These are phyloP conservation scores for Biscogniauxia sp. DNA, from an alignment of 2,329 filamentous ascomycete species.

Conservation along the genomic window DNA sequence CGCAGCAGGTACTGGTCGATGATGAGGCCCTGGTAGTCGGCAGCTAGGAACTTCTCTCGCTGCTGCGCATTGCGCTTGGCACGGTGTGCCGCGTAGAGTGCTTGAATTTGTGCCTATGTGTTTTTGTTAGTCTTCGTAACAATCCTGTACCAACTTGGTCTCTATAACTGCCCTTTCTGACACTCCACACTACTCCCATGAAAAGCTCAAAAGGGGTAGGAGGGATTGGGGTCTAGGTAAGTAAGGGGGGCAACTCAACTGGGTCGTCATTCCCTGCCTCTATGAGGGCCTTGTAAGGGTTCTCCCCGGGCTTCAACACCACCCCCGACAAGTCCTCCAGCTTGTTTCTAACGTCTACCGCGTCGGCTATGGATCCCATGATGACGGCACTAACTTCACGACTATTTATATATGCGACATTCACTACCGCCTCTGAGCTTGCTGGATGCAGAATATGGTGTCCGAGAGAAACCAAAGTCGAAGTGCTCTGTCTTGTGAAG, in stretches of 20 bases:
- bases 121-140: slow-evolving; percentile 8
- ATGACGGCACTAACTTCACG: not conserved
- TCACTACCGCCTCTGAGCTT: not conserved
- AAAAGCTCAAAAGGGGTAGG: not conserved
- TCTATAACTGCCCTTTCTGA: too few species aligned
- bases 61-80: slow-evolving; percentile 73
- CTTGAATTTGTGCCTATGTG: slow-evolving; percentile 64
- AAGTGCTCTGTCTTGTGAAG: not conserved
- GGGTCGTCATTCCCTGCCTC: slow-evolving; percentile 62
- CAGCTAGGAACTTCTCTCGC: slow-evolving; percentile 66
- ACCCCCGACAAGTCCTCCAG: slow-evolving; percentile 55
- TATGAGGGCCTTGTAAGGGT: slow-evolving; percentile 76
- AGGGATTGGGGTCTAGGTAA: not conserved
- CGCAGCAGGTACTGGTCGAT: slow-evolving; percentile 74
- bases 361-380: slow-evolving; percentile 38
- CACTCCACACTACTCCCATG: too few species aligned
- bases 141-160: slow-evolving; percentile 1
- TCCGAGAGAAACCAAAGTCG: too few species aligned
- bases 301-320: slow-evolving; percentile 52
- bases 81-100: slow-evolving; percentile 72
- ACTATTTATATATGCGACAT: not conserved
- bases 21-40: slow-evolving; percentile 66
- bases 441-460: not conserved
- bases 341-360: slow-evolving; percentile 47
- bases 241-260: slow-evolving; percentile 45